Base-by-base conservation (phyloP, 2,329 filamentous ascomycete species). In the Botrytis porri region DNA sequence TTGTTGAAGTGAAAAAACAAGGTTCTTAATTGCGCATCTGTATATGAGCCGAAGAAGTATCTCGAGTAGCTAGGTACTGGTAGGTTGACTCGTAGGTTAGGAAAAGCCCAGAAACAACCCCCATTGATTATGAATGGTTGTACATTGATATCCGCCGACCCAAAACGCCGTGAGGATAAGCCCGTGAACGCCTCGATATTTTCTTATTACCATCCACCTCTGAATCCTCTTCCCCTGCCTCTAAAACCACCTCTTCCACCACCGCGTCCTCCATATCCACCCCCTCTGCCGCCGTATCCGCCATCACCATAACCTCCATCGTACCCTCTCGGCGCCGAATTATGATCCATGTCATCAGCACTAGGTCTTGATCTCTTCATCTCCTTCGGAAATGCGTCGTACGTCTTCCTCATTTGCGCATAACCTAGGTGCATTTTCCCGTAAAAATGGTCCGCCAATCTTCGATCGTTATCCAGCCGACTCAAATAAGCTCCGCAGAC, bases 341-440 rank as follows among this genome's bases (percentile, higher is more conserved):
- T 85, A 77, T 86, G 82, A 75, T 87, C 86, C 39, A 87, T 88
- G 67, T 85, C 85, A 61, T 82, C 81, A 77, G 88, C 86, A 32
- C 85, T 84, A 29, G 88, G 89, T 59, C 89, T 88, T 65, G 87
- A 85, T 41, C 93, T 86, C 80, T 94, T 93, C 83, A 97, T 86
- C 81, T 98, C 94, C 83, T 94, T 94, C 69, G 92, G 92, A 75
- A 99, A 89, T n/a, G 88, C 85, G 72, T 97, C 94, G 79, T 89
- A 94, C 4, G 94, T 96, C 86, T 96, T 97, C 78, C 96, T 90
- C 96, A 99, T 99, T 84, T 97, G 93, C 25, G 96, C 96, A 81
- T 98, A 99, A 0, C 96, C 96, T 73, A 99, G 84, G 81, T 99
- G 96, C 96, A 99, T 99, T 86, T 99, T 99, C 35, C 96, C 96